Evolutionary conservation across 345 rosid species (phyloP), one percentile per base, ranked within the genome.

Genomic region (Fremontodendron californicum): DNA sequence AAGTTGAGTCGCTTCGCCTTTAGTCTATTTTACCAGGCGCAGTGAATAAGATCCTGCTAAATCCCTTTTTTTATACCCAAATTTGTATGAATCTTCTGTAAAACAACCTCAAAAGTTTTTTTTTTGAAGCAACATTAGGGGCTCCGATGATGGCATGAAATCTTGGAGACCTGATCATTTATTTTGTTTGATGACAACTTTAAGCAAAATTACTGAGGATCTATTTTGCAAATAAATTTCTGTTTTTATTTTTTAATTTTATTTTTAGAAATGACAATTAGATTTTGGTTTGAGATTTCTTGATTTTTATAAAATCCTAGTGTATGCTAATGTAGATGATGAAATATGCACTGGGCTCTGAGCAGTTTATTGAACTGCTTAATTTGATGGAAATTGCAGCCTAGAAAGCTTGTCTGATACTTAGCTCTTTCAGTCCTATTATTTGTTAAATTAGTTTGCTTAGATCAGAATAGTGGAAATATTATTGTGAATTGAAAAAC

Each of bases 331-430:
- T 33, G 33, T 73, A 84, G 80, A 85, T 87, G 90, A 87, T 85
- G 88, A 87, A 63, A 51, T 23, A 82, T 83, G 90, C 90, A 85
- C 86, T 87, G 88, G 88, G 88, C 90, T 85, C 90, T 84, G 88
- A 87, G 80, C 81, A 25, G 81, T 80, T 79, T 31, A 40, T 1
- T 7, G 31, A 78, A 72, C 81, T 77, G 79, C 72, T 66, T 57
- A 18, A 48, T 29, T 78, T 85, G 90, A 84, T 84, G 88, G 81
- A 85, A 78, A 58, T 71, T 76, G 90, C 90, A 31, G 87, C 87
- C 90, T 88, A 84, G 88, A 87, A 87, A 87, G 88, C 89, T 75
- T 78, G 45, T 83, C 87, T 83, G 86, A 83, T 82, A 18, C 6
- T 25, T 63, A 63, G 40, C 68, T 2, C 45, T 27, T 21, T 7